These are phyloP conservation scores for Hyparrhenia diplandra DNA, from an alignment of 176 grass and related monocot genomes.

Conservation along the genomic window DNA sequence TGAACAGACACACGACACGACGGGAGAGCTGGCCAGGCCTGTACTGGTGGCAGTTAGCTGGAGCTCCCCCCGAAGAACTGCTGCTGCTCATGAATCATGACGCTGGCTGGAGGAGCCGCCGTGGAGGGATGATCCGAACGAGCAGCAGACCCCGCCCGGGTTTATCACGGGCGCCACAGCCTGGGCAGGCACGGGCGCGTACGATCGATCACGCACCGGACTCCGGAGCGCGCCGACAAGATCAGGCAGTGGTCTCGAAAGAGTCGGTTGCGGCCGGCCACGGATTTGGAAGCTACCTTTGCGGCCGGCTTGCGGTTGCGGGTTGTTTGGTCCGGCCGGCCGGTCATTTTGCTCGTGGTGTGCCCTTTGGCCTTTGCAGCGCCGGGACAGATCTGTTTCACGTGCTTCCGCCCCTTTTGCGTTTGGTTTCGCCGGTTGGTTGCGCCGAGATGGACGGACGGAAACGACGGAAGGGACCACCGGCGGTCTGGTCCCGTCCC, in stretches of 20 bases:
- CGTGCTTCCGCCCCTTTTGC: neutral
- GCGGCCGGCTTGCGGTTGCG: neutral
- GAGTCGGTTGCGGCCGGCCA: neutral
- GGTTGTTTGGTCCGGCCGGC: neutral
- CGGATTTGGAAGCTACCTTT: slow-evolving; percentile 7
- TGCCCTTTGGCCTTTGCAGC: neutral
- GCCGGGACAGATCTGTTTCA: slow-evolving; percentile 9
- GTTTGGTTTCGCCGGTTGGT: neutral
- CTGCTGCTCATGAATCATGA: neutral
- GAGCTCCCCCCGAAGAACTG: neutral
- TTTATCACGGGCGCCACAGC: neutral
- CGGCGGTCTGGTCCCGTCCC: neutral
- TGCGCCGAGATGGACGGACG: neutral
- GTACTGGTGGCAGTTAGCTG: neutral
- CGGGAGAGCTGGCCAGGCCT: too few relatives aligned
- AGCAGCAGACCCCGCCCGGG: too few relatives aligned
- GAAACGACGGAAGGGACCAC: too few relatives aligned
- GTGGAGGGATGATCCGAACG: neutral
- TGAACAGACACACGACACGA: neutral
- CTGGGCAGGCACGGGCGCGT: neutral
- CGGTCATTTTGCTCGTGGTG: neutral
- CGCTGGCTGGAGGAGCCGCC: neutral
- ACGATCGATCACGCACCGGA: neutral
- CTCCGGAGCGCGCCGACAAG: slow-evolving; percentile 22
- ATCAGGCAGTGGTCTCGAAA: neutral